Evolutionary conservation across 139 green algal species (phyloP).

Genomic region (Desmodesmus armatus): DNA sequence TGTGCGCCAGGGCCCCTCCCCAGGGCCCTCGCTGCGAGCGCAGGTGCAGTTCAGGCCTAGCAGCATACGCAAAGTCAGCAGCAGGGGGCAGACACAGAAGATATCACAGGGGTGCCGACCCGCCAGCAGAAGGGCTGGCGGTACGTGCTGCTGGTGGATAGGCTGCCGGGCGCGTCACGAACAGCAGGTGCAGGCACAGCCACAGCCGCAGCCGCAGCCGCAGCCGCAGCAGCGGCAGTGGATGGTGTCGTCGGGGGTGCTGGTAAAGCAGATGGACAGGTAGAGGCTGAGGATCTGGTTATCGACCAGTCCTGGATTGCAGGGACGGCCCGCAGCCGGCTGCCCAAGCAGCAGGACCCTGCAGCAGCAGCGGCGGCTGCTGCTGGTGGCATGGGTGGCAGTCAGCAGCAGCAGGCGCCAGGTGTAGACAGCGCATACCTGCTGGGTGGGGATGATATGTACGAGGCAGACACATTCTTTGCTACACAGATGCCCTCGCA

Average conservation of each 20-base stretch:
- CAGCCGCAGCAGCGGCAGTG: slow-evolving; percentile 21
- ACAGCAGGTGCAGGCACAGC: too few relatives aligned
- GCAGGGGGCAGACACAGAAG: slow-evolving; percentile 15
- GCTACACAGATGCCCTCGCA: slow-evolving; percentile 22
- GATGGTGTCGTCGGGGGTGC: not conserved
- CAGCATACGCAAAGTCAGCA: slow-evolving; percentile 37
- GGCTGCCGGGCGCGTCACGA: slow-evolving; percentile 20
- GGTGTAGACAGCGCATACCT: not conserved
- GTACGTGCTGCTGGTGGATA: slow-evolving; percentile 45
- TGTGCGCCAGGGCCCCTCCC: slow-evolving; percentile 54
- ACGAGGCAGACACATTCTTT: not conserved
- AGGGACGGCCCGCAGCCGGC: slow-evolving; percentile 12
- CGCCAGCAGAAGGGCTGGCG: slow-evolving; percentile 38
- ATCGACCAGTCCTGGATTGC: slow-evolving; percentile 15
- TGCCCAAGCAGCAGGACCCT: not conserved
- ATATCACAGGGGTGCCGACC: not conserved
- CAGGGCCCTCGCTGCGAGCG: not conserved
- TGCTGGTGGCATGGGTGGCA: not conserved
- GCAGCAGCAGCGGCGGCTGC: not conserved
- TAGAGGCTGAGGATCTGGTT: not conserved
- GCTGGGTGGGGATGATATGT: not conserved
- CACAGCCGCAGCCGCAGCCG: too few relatives aligned
- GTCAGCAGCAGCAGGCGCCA: not conserved
- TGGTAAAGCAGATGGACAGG: not conserved
- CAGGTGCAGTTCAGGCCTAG: slow-evolving; percentile 38